Conservation (phyloP, 2,329 filamentous ascomycete species). For the Xylaria sp. region DNA sequence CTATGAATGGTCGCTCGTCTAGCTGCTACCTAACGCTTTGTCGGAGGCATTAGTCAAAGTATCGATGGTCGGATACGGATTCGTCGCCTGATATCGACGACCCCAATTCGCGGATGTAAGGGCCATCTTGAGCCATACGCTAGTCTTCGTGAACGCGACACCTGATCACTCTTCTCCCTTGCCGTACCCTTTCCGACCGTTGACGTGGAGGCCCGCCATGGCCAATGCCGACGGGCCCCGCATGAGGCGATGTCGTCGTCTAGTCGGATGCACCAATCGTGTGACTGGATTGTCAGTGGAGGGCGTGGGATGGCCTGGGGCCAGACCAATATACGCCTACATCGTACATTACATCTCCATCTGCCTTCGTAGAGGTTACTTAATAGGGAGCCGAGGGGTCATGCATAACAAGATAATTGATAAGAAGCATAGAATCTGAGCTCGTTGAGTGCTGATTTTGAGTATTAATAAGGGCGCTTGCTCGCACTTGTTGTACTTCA, state of each 20-base stretch:
- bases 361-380: background rate
- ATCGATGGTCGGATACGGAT: background rate
- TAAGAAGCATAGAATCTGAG: background rate
- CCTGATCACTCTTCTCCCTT: slow-evolving; percentile 10
- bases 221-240: slow-evolving; percentile 16
- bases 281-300: slow-evolving; percentile 7
- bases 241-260: slow-evolving; percentile 11
- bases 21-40: background rate
- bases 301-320: background rate
- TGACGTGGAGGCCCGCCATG: background rate
- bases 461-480: slow-evolving; percentile 2
- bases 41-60: slow-evolving; percentile 4
- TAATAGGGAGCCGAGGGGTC: background rate
- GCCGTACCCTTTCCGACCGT: background rate
- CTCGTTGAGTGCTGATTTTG: background rate
- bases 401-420: background rate
- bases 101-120: background rate
- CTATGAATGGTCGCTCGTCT: background rate
- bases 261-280: slow-evolving; percentile 8
- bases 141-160: background rate
- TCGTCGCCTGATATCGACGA: background rate
- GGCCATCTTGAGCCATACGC: background rate
- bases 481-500: background rate
- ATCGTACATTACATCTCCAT: too few species aligned
- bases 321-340: background rate